Conservation (phyloP, 345 rosid species). For the Eucalyptus marginata region DNA sequence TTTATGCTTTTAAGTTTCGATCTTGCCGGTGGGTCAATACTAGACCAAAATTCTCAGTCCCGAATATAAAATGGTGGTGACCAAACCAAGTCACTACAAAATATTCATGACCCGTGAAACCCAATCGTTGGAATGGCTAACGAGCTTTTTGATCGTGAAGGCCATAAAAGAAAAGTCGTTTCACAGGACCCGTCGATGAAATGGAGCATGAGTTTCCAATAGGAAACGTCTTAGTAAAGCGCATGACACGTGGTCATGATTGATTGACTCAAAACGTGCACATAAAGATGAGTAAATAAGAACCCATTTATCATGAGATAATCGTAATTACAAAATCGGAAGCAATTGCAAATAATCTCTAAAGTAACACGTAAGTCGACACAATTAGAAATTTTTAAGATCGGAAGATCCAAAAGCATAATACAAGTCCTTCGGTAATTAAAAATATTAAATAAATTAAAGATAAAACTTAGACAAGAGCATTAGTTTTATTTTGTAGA, state of each 20-base stretch:
- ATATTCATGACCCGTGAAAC: neutral
- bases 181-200: neutral
- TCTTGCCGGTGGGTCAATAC: neutral
- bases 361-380: neutral
- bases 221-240: accelerated
- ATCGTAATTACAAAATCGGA: accelerated
- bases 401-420: neutral
- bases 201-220: neutral
- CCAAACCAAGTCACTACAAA: neutral
- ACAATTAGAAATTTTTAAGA: neutral
- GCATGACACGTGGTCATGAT: accelerated
- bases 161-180: neutral
- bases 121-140: accelerated
- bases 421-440: neutral
- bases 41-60: neutral
- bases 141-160: neutral
- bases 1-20: neutral
- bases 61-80: neutral
- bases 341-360: neutral
- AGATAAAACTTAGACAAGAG: neutral
- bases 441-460: neutral
- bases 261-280: neutral
- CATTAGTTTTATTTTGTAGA: neutral
- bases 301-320: neutral
- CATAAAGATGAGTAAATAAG: neutral